Evolutionary conservation across 306 rosid species (phyloP).

Genomic region (Vigna reflexopilosa): DNA sequence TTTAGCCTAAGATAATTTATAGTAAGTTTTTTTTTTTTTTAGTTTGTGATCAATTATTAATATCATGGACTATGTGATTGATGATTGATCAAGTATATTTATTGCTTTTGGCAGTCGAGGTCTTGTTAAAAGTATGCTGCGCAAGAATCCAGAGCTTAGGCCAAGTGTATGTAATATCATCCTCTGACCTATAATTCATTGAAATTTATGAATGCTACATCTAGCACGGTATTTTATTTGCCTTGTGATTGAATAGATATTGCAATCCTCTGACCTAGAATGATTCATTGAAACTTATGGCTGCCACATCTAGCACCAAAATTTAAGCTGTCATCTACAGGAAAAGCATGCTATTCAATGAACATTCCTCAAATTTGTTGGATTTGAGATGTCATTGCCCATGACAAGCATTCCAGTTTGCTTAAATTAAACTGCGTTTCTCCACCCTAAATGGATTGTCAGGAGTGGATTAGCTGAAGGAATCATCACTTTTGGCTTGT

Average conservation of each 20-base stretch:
- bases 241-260: slow-evolving; percentile 3
- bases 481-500: not conserved
- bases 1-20: slow-evolving; percentile 31
- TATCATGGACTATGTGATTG: slow-evolving; percentile 24
- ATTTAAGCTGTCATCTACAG: not conserved
- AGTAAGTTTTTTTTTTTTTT: slow-evolving; percentile 35
- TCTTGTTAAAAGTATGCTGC: slow-evolving; percentile 97
- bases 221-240: slow-evolving; percentile 18
- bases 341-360: slow-evolving; percentile 27
- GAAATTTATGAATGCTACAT: slow-evolving; percentile 32
- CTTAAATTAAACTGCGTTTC: slow-evolving; percentile 7
- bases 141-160: slow-evolving; percentile 97
- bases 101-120: slow-evolving; percentile 76
- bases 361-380: slow-evolving; percentile 18
- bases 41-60: slow-evolving; percentile 3
- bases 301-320: too few relatives aligned
- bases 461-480: not conserved
- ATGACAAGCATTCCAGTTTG: slow-evolving; percentile 10
- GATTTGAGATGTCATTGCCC: slow-evolving; percentile 9
- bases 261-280: not conserved
- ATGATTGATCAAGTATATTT: slow-evolving; percentile 42
- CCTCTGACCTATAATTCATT: slow-evolving; percentile 42
- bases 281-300: too few relatives aligned
- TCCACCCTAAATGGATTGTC: not conserved
- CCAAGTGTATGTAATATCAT: slow-evolving; percentile 83